phyloP scores from a whole-genome alignment of 257 asterid genomes.

The Capsicum pubescens region DNA sequence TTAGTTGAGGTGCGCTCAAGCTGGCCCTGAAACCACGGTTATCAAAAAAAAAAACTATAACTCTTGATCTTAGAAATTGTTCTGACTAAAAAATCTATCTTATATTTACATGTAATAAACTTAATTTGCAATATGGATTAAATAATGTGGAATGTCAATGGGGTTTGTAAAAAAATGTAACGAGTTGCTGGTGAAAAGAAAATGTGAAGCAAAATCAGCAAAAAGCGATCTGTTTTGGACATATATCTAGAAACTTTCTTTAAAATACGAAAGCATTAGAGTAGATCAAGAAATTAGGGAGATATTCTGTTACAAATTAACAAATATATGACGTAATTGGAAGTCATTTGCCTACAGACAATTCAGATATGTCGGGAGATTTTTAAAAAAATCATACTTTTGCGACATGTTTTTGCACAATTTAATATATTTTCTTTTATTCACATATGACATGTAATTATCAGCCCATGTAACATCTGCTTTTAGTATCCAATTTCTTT shows the following conservation, averaged over 20 bases:
- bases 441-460: background rate
- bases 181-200: background rate
- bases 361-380: constrained; percentile 11
- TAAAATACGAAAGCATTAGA: background rate
- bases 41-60: background rate
- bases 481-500: background rate
- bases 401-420: background rate
- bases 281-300: constrained; percentile 1
- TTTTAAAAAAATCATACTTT: background rate
- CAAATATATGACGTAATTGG: background rate
- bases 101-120: background rate
- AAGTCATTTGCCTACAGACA: background rate
- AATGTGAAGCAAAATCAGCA: constrained; percentile 4
- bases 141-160: background rate
- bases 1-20: too few relatives aligned
- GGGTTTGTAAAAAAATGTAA: background rate
- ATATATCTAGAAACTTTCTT: background rate
- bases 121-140: background rate
- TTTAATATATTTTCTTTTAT: background rate
- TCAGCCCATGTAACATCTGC: background rate
- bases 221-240: constrained; percentile 14
- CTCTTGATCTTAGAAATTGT: background rate
- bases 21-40: too few relatives aligned
- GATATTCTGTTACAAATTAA: background rate
- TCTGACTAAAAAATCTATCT: background rate